Evolutionary conservation across 164 flowering plant genomes (phyloP).

Genomic region (Vitis vinifera): DNA sequence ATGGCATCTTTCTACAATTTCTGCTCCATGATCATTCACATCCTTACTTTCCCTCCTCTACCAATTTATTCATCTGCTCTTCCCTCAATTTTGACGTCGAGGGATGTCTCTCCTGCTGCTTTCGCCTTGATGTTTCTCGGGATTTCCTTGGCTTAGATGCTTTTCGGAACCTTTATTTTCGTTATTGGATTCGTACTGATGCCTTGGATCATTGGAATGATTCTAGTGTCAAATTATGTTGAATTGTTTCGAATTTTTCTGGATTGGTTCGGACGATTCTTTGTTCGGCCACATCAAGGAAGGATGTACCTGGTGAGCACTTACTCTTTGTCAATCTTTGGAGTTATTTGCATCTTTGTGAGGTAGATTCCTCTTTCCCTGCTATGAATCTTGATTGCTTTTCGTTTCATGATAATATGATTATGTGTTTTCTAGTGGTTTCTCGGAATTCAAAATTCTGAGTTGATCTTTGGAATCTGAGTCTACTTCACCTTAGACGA

Average conservation of each 20-base stretch:
- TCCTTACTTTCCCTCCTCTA: constrained; percentile 24
- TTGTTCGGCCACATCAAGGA: constrained; percentile 3
- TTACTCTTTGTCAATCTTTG: background rate
- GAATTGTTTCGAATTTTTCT: constrained; percentile 24
- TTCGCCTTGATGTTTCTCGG: constrained; percentile 32
- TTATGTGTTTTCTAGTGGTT: too few species aligned
- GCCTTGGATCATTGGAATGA: constrained; percentile 36
- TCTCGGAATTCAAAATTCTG: too few species aligned
- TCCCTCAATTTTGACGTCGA: constrained; percentile 1
- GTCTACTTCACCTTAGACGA: too few species aligned
- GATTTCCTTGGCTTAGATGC: constrained; percentile 31
- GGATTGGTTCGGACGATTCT: constrained; percentile 23
- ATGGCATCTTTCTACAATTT: constrained; percentile 15
- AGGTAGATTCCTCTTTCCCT: too few species aligned
- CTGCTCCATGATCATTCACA: constrained; percentile 25
- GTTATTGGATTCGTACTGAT: constrained; percentile 31
- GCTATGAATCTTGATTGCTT: too few species aligned
- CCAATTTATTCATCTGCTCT: constrained; percentile 3
- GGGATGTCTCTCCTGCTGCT: constrained; percentile 26
- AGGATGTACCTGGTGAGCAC: constrained; percentile 10
- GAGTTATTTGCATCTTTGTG: too few species aligned
- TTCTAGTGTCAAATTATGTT: constrained; percentile 20
- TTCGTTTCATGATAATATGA: too few species aligned
- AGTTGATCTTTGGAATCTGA: too few species aligned
- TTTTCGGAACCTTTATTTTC: constrained; percentile 22